Evolutionary conservation across 129 eudicot genomes (phyloP).

Genomic region (Artemisia argyi): DNA sequence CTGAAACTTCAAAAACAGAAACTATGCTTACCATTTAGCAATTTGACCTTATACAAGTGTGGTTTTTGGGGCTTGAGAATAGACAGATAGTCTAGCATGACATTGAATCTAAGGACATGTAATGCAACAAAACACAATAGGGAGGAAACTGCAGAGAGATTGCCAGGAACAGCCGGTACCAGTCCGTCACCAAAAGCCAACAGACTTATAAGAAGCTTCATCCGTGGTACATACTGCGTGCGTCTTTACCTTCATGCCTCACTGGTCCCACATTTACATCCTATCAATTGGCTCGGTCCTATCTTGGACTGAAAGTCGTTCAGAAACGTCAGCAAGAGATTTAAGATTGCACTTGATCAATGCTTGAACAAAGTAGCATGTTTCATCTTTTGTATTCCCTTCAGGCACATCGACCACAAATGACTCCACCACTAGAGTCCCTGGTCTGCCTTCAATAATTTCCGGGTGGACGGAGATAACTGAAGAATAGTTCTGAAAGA

Average conservation of each 20-base stretch:
- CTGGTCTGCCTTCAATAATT: slow-evolving; percentile 77
- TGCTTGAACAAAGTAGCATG: slow-evolving; percentile 92
- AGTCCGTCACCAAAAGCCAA: slow-evolving; percentile 48
- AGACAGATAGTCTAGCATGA: slow-evolving; percentile 3
- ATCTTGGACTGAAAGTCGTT: slow-evolving; percentile 77
- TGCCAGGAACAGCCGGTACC: slow-evolving; percentile 37
- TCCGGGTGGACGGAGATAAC: slow-evolving; percentile 84
- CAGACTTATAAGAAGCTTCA: slow-evolving; percentile 54
- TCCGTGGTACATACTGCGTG: slow-evolving; percentile 43
- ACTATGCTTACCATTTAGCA: slow-evolving; percentile 20
- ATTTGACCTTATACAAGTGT: slow-evolving; percentile 33
- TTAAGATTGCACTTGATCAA: slow-evolving; percentile 90
- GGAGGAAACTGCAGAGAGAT: slow-evolving; percentile 7
- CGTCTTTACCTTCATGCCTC: not conserved
- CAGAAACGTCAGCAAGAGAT: slow-evolving; percentile 90
- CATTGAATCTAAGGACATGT: slow-evolving; percentile 24
- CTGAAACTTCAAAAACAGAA: slow-evolving; percentile 30
- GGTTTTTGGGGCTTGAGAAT: slow-evolving; percentile 35
- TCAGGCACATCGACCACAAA: slow-evolving; percentile 94
- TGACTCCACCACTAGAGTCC: slow-evolving; percentile 87
- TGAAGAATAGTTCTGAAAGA: slow-evolving; percentile 82
- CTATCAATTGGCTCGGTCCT: slow-evolving; percentile 69
- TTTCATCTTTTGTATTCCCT: slow-evolving; percentile 88
- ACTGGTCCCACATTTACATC: slow-evolving; percentile 23
- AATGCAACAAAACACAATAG: slow-evolving; percentile 24